A percentile compares a stretch with the other conserved stretches of the same genome.
Evolutionary conservation across 495 filamentous ascomycete genomes (phyloP).

Genomic region (Bryoglossum gracile): DNA sequence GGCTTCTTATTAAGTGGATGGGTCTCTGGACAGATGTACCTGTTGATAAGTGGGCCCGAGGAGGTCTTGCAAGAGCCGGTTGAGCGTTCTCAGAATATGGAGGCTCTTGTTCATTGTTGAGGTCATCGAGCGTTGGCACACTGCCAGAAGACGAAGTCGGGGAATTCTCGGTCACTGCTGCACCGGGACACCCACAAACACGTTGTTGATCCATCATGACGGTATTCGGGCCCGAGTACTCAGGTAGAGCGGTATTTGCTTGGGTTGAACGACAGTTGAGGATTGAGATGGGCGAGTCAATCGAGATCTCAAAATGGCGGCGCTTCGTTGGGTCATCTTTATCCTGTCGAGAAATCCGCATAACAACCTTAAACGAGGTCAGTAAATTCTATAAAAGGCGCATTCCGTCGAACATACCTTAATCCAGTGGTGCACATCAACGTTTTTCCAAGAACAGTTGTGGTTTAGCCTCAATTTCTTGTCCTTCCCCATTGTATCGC

Average conservation of each 20-base stretch:
- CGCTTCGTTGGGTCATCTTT: slow-evolving; percentile 75
- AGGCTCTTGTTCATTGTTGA: neutral
- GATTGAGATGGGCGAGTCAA: slow-evolving; percentile 94
- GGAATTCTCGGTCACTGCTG: slow-evolving; percentile 27
- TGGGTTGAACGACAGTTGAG: slow-evolving; percentile 90
- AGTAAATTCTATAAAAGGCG: too few relatives aligned
- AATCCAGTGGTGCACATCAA: slow-evolving; percentile 97
- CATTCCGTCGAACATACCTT: too few relatives aligned
- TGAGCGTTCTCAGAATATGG: slow-evolving; percentile 3
- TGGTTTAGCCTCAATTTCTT: slow-evolving; percentile 71
- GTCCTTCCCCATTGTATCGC: slow-evolving; percentile 79
- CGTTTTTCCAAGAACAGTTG: slow-evolving; percentile 93
- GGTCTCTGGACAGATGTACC: slow-evolving; percentile 45
- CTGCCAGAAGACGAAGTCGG: slow-evolving; percentile 21
- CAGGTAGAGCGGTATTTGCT: slow-evolving; percentile 82
- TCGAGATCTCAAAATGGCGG: slow-evolving; percentile 96
- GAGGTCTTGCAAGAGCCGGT: slow-evolving; percentile 19
- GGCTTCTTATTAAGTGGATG: slow-evolving; percentile 82
- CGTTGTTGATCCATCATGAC: slow-evolving; percentile 27
- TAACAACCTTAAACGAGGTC: slow-evolving; percentile 65
- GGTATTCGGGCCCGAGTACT: slow-evolving; percentile 54
- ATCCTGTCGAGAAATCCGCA: slow-evolving; percentile 88
- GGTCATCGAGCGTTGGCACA: slow-evolving; percentile 18
- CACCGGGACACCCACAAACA: slow-evolving; percentile 75
- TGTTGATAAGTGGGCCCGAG: slow-evolving; percentile 24